Percentiles rank a stretch among this genome's conserved stretches.
phyloP scores from a whole-genome alignment of 139 green algal species.

The Dunaliella sp. region DNA sequence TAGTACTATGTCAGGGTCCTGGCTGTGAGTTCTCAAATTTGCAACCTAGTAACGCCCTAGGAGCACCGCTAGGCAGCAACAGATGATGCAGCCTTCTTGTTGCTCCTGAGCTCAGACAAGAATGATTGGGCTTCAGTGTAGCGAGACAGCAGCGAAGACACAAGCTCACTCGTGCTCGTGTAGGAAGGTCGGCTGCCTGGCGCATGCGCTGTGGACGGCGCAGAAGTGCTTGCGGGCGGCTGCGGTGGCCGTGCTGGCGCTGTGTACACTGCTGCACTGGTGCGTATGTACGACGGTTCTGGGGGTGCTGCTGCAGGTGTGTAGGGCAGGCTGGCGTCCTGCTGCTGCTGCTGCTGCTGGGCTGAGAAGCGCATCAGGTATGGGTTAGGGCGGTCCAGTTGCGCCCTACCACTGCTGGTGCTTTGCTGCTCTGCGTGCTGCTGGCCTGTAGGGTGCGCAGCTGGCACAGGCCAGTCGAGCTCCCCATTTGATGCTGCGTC shows the following conservation, averaged over 20 bases:
- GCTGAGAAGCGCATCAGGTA: background rate
- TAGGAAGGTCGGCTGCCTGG: background rate
- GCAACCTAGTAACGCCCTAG: too few relatives aligned
- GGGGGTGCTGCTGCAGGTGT: too few relatives aligned
- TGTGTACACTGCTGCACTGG: background rate
- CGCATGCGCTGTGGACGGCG: too few relatives aligned
- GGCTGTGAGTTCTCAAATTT: too few relatives aligned
- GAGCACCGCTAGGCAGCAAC: too few relatives aligned
- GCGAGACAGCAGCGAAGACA: conserved; percentile 31
- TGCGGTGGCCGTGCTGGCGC: background rate
- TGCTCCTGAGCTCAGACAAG: conserved; percentile 22
- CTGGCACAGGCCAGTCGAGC: background rate
- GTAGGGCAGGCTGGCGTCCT: background rate
- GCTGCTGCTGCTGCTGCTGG: background rate
- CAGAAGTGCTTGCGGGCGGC: background rate
- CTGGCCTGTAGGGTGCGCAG: background rate
- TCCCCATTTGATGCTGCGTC: background rate
- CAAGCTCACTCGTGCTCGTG: conserved; percentile 35
- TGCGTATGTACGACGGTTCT: too few relatives aligned
- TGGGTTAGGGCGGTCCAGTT: background rate
- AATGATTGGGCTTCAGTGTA: conserved; percentile 43
- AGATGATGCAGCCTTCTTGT: background rate
- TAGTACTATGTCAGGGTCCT: too few relatives aligned
- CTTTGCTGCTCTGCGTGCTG: background rate
- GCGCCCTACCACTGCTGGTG: background rate